Evolutionary conservation across 352 stramenopile genomes (phyloP), one percentile per base, ranked within the genome.

Genomic region (Phytopythium litorale): DNA sequence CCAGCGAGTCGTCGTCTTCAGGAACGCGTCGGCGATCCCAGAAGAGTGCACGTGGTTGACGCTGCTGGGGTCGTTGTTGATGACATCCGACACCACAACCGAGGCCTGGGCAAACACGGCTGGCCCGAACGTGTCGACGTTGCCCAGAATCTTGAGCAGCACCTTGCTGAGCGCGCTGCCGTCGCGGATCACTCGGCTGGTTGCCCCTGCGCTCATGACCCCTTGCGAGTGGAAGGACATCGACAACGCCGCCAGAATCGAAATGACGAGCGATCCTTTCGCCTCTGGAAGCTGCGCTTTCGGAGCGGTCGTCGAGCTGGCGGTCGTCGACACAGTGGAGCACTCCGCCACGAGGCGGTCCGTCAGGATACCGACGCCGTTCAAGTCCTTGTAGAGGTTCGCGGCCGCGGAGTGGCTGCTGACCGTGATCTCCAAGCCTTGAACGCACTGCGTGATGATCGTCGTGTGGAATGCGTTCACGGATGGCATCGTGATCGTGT

Each of bases 21-120:
- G 76, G 62, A 98, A 98, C 0, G 81, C 85, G 40, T 97, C 87
- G 7, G 95, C 97, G 45, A 99, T 79, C 28, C 97, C 96, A 25
- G 80, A 88, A 57, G 87, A 74, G 67, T 98, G 94, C 8, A 99
- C 88, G 71, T 98, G 83, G 72, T 98, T 91, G 45, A 99, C 91
- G 68, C 97, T 93, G 64, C 78, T 98, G 69, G 78, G 97, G 75
- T 99, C 96, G 45, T 96, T 96, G 77, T 99, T 99, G 76, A 98
- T 97, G n/a, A 99, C 82, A 76, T 99, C 96, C 12, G 88, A 92
- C 35, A 99, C 78, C 37, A 99, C 77, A 23, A 97, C 96, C 5
- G 86, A 76, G 13, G 94, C 76, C 58, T 98, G 86, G 25, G 94
- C 89, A 56, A 96, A 97, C 37, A 99, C 68, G n/a, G 96, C 81